phyloP scores from a whole-genome alignment of 1,284 basidiomycete genomes.

The Ceratobasidium sp. region DNA sequence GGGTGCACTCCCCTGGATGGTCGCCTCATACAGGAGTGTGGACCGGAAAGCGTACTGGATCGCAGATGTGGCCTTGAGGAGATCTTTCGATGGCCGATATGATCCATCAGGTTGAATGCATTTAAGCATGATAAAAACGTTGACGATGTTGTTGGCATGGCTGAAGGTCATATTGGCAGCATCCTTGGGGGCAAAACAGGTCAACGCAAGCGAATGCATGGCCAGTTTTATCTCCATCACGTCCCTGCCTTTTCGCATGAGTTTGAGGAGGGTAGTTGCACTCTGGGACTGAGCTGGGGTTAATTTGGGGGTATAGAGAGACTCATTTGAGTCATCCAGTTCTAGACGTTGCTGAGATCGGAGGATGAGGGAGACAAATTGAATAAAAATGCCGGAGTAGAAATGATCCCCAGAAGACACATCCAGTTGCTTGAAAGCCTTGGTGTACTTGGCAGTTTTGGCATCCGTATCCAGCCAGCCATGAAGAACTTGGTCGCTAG shows the following conservation, averaged over 20 bases:
- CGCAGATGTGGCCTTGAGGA: neutral
- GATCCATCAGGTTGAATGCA: neutral
- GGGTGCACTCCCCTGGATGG: neutral
- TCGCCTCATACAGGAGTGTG: neutral
- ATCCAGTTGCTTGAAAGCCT: neutral
- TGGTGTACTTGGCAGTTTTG: neutral
- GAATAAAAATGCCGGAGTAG: neutral
- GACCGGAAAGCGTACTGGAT: neutral
- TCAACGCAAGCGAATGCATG: neutral
- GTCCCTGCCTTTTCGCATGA: neutral
- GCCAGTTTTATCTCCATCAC: neutral
- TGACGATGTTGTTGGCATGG: neutral
- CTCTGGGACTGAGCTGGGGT: neutral
- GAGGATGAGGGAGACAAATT: neutral
- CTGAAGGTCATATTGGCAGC: neutral
- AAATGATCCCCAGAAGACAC: neutral
- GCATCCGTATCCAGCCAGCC: neutral
- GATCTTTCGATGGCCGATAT: neutral
- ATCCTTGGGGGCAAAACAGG: constrained; percentile 7
- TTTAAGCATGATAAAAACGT: neutral
- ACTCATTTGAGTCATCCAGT: too few relatives aligned
- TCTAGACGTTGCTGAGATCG: neutral
- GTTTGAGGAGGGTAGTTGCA: neutral
- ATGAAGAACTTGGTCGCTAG: neutral
- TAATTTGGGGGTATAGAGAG: neutral